Base-by-base conservation (phyloP, 106 monocot species). In the Posidonia australis region DNA sequence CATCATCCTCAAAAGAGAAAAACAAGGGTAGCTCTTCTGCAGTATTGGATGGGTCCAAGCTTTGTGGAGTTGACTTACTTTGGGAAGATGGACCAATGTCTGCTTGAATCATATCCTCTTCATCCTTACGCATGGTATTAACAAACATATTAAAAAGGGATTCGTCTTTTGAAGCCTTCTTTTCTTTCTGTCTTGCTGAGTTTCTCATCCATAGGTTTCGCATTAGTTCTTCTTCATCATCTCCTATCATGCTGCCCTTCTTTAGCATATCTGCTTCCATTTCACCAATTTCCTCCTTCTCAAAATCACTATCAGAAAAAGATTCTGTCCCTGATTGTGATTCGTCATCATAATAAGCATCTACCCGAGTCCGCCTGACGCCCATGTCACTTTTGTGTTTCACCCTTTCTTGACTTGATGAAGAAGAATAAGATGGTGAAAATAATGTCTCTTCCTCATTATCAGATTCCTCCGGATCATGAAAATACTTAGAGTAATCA, bases 1-100 rank as follows among this genome's bases (percentile, higher is more conserved):
- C 51, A 19, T 71, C 71, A 74, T 74, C 74, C 47, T 46, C 66
- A 60, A 74, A 74, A 25, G 74, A 74, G 66, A 74, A 74, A 25
- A 66, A 30, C 22, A 65, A 67, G 0, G 74, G 74, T 3, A 59
- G 45, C 13, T 63, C 72, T 17, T 58, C 27, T 13, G 22, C 46
- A 45, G 13, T 4, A 9, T 56, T 56, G 6, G 6, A 5, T 0
- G 13, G 14, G 5, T 60, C 22, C 14, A 49, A n/a, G 9, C 9
- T 18, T 10, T 25, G 44, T n/a, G 60, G 52, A 16, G 16, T 42
- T 12, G 19, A 44, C 20, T 44, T 16, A 13, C 46, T 4, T 32
- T 30, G 21, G 10, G 51, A 27, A 25, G 7, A 36, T 7, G 36
- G 5, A 9, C 17, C 36, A n/a, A 9, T 29, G 20, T 51, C 22